Evolutionary conservation across 1,284 basidiomycete species (phyloP).

Genomic region (Singerocomus inundabilis): DNA sequence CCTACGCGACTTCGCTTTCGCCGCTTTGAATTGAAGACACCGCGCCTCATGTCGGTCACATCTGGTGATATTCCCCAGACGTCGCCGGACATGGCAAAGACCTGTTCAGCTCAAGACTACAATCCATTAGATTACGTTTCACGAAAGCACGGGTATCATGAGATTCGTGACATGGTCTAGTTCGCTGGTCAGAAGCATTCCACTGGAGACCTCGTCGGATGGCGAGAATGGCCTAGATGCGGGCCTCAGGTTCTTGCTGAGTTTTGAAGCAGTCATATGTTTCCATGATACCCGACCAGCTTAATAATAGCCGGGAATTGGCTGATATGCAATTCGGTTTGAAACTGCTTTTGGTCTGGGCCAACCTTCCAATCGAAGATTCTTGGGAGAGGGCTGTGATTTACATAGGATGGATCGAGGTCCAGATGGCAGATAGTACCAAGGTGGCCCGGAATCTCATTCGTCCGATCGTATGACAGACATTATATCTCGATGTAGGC

Average conservation of each 20-base stretch:
- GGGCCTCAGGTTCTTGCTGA: not conserved
- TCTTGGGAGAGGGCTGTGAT: not conserved
- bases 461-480: not conserved
- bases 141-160: not conserved
- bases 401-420: not conserved
- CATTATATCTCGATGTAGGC: not conserved
- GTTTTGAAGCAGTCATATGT: not conserved
- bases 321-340: not conserved
- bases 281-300: not conserved
- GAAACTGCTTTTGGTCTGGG: not conserved
- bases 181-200: not conserved
- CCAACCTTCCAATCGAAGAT: not conserved
- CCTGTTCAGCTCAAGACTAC: not conserved
- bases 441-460: no score
- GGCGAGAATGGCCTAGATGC: not conserved
- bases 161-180: not conserved
- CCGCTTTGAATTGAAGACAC: not conserved
- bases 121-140: not conserved
- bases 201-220: not conserved
- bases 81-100: not conserved
- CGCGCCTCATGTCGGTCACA: conserved; percentile 10
- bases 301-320: not conserved
- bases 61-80: not conserved
- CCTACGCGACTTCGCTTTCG: conserved; percentile 2
- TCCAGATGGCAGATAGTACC: no score